Conservation (phyloP, 345 rosid genomes). For the Carallia pectinifolia region DNA sequence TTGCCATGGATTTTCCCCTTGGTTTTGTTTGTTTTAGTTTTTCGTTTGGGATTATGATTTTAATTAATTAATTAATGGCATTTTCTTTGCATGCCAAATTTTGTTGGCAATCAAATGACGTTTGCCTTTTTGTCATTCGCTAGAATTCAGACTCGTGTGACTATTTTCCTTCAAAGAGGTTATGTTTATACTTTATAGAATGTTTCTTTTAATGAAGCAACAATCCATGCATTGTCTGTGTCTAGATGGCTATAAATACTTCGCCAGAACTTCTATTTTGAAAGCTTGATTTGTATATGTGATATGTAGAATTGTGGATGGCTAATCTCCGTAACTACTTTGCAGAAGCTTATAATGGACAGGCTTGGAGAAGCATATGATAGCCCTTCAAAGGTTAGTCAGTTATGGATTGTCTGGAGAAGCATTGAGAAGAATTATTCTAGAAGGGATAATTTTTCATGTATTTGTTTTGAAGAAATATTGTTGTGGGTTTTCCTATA, state of each 20-base stretch:
- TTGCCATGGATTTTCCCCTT: not conserved
- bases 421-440: too few relatives aligned
- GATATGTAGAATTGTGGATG: not conserved
- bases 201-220: not conserved
- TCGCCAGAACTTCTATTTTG: not conserved
- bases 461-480: not conserved
- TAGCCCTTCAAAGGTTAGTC: conserved; percentile 75
- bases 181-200: not conserved
- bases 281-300: not conserved
- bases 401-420: not conserved
- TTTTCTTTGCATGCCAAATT: not conserved
- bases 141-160: not conserved
- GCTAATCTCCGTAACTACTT: conserved; percentile 11
- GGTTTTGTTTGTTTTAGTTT: too few relatives aligned
- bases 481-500: conserved; percentile 6
- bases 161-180: not conserved
- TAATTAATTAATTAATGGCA: too few relatives aligned
- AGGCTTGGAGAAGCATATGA: conserved; percentile 96
- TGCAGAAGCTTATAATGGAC: conserved; percentile 93
- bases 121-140: not conserved
- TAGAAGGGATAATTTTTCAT: not conserved
- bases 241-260: not conserved
- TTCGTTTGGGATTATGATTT: too few relatives aligned
- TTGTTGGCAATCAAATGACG: not conserved
- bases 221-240: not conserved